A percentile compares a stretch with the other conserved stretches of the same genome.
phyloP scores from a whole-genome alignment of 768 basidiomycete genomes.

The Russula sp. region DNA sequence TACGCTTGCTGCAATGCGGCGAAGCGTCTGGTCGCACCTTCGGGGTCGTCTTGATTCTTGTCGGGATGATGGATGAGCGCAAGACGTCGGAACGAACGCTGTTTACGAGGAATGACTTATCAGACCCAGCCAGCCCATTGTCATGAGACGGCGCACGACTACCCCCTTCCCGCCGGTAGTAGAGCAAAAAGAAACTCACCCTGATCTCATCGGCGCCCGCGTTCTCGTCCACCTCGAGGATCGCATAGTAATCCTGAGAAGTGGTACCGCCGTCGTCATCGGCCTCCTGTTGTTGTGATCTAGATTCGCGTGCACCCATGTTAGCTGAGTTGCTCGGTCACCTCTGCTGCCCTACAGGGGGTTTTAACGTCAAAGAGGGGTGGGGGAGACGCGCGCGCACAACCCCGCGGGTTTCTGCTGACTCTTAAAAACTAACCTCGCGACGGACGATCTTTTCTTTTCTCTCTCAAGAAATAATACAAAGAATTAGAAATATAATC shows the following conservation, averaged over 20 bases:
- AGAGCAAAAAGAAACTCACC: slow-evolving; percentile 33
- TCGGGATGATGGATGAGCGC: slow-evolving; percentile 85
- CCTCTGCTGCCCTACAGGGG: background rate
- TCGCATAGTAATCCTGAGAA: slow-evolving; percentile 67
- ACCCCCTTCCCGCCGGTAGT: background rate
- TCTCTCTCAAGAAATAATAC: too few species aligned
- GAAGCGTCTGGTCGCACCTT: slow-evolving; percentile 83
- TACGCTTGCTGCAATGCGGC: slow-evolving; percentile 91
- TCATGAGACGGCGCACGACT: background rate
- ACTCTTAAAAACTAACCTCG: background rate
- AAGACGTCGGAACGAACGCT: slow-evolving; percentile 79
- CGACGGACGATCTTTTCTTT: background rate
- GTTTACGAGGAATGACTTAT: slow-evolving; percentile 3
- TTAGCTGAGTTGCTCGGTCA: slow-evolving; percentile 6
- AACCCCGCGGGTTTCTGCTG: background rate
- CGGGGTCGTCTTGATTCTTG: slow-evolving; percentile 77
- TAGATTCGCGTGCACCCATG: slow-evolving; percentile 71
- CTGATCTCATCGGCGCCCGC: slow-evolving; percentile 88
- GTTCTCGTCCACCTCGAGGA: slow-evolving; percentile 73
- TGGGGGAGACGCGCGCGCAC: background rate
- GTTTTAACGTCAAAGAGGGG: background rate
- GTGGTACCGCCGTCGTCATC: slow-evolving; percentile 23
- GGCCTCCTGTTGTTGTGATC: slow-evolving; percentile 29
- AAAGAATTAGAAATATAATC: too few species aligned
- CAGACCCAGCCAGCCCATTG: slow-evolving; percentile 1